A percentile compares a stretch with the other conserved stretches of the same genome.
Evolutionary conservation across 257 asterid genomes (phyloP).

Genomic region (Solanum chaucha): DNA sequence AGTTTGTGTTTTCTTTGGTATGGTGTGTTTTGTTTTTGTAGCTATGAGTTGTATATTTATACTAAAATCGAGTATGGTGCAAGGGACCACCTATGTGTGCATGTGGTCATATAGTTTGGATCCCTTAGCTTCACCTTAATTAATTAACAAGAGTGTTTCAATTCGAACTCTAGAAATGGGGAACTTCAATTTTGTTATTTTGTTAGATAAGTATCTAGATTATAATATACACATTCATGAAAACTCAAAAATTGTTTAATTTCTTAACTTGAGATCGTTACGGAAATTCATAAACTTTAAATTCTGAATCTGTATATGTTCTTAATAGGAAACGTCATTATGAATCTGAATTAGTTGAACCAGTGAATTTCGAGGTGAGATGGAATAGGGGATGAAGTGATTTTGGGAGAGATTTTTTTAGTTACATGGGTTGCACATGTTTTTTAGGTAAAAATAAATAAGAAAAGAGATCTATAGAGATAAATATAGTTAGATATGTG

Average conservation of each 20-base stretch:
- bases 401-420: not conserved
- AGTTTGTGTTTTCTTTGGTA: not conserved
- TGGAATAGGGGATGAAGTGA: not conserved
- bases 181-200: not conserved
- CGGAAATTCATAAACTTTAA: not conserved
- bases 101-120: not conserved
- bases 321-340: not conserved
- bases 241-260: too few relatives aligned
- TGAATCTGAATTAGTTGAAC: not conserved
- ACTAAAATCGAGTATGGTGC: not conserved
- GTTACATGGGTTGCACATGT: not conserved
- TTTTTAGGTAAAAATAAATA: not conserved
- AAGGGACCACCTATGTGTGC: not conserved
- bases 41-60: conserved; percentile 2
- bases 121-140: not conserved
- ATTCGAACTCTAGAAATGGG: too few relatives aligned
- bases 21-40: not conserved
- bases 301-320: not conserved
- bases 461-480: not conserved
- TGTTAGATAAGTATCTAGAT: too few relatives aligned
- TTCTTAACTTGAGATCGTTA: not conserved
- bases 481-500: not conserved
- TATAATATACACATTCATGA: too few relatives aligned
- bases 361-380: not conserved
- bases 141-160: not conserved